Evolutionary conservation across 2,329 filamentous ascomycete species (phyloP).

Genomic region (Monilinia aucupariae): DNA sequence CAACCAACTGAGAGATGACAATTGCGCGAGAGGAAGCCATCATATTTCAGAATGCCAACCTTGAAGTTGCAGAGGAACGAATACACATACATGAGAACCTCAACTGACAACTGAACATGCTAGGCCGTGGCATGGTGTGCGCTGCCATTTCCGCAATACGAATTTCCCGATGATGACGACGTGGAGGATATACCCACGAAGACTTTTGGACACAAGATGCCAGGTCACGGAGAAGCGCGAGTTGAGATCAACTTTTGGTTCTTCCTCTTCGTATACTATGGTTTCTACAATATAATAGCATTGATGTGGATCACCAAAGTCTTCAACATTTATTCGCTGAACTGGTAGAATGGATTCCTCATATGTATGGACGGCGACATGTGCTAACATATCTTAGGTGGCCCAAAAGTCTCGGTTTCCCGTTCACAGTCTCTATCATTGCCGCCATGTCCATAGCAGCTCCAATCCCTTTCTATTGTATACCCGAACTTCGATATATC

Average conservation of each 20-base stretch:
- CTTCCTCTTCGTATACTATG: constrained; percentile 65
- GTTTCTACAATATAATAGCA: constrained; percentile 62
- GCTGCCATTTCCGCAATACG: constrained; percentile 59
- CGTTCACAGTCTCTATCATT: constrained; percentile 57
- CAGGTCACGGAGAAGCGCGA: constrained; percentile 57
- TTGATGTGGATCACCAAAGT: constrained; percentile 67
- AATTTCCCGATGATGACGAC: constrained; percentile 43
- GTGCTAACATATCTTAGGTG: constrained; percentile 39
- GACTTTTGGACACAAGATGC: constrained; percentile 40
- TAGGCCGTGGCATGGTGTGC: constrained; percentile 61
- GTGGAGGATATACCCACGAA: constrained; percentile 18
- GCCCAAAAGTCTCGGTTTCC: constrained; percentile 59
- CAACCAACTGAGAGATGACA: neutral
- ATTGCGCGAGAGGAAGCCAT: neutral
- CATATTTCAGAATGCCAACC: neutral
- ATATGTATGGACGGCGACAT: neutral
- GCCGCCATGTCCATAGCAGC: constrained; percentile 53
- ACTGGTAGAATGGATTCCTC: constrained; percentile 46
- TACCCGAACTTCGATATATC: constrained; percentile 48
- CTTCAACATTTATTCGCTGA: constrained; percentile 65
- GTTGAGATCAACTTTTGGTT: constrained; percentile 68
- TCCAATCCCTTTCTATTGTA: constrained; percentile 56
- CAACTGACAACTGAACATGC: neutral
- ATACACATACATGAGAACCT: neutral
- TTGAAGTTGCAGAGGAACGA: neutral